Evolutionary conservation across 768 basidiomycete species (phyloP), one percentile per base, ranked within the genome.

Genomic region (Serpula lacrymans): DNA sequence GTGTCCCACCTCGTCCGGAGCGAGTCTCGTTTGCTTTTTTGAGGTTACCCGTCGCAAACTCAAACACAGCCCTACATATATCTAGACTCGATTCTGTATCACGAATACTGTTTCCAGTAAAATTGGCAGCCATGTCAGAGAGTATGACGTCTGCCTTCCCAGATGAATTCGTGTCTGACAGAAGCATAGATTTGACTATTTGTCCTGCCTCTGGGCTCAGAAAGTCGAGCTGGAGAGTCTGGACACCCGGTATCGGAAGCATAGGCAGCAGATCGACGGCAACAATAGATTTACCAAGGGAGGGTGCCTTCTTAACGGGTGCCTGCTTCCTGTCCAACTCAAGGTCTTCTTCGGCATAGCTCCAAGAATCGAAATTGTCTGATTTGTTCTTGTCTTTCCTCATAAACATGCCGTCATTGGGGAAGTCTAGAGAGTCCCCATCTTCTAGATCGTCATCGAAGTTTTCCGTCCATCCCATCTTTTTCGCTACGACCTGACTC

Each of bases 111-210:
- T 85, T 81, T 5, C 95, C 94, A 2, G 84, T 77, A 44, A 80
- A 70, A 58, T 93, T 92, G 14, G 81, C 80, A 13, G 92, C 88
- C 85, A 97, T 93, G 55, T 96, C 94, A 6, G 84, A 89, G 4
- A 96, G 70, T 18, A 96, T 76, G 13, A 94, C 67, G 57, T 97
- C 91, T 6, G 80, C 84, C 59, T 73, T 75, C 14, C 65, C 60
- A 13, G 59, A 54, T 3, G 55, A 54, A 41, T 67, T 65, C 17
- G 47, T 48, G 18, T 58, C 39, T 26, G 41, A 49, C 23, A 48
- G 45, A 22, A 75, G 62, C 18, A 70, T 55, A 24, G 55, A 51
- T n/a, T 61, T 61, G 20, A 92, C 65, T 18, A 64, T 54, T 3
- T 43, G 42, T 26, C 72, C 71, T 0, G 83, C 76, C 17, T 67